A percentile compares a stretch with the other conserved stretches of the same genome.
phyloP scores from a whole-genome alignment of 2,329 filamentous ascomycete species.

The Endocalyx cinctus region DNA sequence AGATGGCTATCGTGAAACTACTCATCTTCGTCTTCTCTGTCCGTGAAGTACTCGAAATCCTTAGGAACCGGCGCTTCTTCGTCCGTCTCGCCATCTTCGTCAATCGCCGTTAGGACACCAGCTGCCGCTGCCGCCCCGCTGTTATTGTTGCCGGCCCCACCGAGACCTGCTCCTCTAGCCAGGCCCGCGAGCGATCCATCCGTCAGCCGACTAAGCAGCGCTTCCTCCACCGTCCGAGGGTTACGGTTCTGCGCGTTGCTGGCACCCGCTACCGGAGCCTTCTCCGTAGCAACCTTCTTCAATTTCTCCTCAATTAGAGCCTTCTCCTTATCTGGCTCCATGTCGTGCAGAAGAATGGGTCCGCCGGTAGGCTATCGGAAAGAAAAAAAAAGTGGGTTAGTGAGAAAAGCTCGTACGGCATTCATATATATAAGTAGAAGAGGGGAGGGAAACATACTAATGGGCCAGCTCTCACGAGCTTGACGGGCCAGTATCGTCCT shows the following conservation, averaged over 20 bases:
- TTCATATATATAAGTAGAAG: not conserved
- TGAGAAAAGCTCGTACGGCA: not conserved
- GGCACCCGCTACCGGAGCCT: slow-evolving; percentile 49
- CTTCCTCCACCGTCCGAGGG: slow-evolving; percentile 30
- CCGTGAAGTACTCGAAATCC: slow-evolving; percentile 77
- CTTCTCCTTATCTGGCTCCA: slow-evolving; percentile 72
- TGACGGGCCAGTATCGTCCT: slow-evolving; percentile 86
- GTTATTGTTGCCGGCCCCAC: too few species aligned
- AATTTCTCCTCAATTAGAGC: slow-evolving; percentile 85
- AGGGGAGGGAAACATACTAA: slow-evolving; percentile 54
- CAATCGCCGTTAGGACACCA: slow-evolving; percentile 78
- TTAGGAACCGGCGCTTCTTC: slow-evolving; percentile 66
- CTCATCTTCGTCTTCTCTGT: slow-evolving; percentile 49
- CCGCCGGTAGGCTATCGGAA: slow-evolving; percentile 90
- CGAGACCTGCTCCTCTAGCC: too few species aligned
- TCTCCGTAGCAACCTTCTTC: slow-evolving; percentile 69
- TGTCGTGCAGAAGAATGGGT: slow-evolving; percentile 86
- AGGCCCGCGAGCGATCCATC: slow-evolving; percentile 19
- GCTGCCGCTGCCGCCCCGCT: slow-evolving; percentile 66
- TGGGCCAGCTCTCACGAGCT: slow-evolving; percentile 36
- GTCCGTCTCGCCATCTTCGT: slow-evolving; percentile 73
- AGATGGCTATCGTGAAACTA: too few species aligned
- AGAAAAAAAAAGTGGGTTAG: not conserved
- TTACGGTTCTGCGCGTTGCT: slow-evolving; percentile 14
- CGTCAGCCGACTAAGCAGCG: slow-evolving; percentile 21